phyloP scores from a whole-genome alignment of 1,139 yeast genomes.

The Geotrichum europaeum region DNA sequence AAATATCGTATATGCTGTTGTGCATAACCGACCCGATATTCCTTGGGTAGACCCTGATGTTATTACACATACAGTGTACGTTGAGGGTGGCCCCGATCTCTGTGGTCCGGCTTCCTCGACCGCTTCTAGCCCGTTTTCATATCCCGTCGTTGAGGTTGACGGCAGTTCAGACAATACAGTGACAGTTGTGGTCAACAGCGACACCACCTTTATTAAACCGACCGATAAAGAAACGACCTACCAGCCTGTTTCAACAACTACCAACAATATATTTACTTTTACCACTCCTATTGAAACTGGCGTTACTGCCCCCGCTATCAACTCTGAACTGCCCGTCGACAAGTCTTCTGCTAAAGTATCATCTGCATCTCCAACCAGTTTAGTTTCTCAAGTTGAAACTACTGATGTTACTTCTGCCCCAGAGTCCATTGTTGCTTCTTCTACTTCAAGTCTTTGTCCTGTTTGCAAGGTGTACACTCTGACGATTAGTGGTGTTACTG shows the following conservation, averaged over 20 bases:
- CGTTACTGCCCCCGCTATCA: not conserved
- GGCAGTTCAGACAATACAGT: constrained; percentile 17
- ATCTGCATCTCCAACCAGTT: not conserved
- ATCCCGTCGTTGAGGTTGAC: constrained; percentile 15
- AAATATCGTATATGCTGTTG: constrained; percentile 11
- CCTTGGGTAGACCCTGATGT: constrained; percentile 15
- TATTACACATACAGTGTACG: constrained; percentile 10
- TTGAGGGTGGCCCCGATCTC: constrained; percentile 6
- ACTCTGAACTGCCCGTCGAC: not conserved
- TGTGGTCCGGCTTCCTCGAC: constrained; percentile 4
- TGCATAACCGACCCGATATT: constrained; percentile 9
- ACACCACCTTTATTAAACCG: not conserved
- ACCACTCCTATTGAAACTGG: not conserved
- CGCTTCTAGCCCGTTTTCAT: not conserved
- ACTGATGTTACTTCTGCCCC: not conserved
- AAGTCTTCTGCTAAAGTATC: not conserved
- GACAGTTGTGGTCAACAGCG: constrained; percentile 7
- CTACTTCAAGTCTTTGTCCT: constrained; percentile 1
- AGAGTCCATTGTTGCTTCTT: not conserved
- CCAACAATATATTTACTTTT: not conserved
- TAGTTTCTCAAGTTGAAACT: not conserved
- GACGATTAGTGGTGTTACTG: constrained; percentile 1
- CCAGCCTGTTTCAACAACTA: not conserved
- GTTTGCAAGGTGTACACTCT: constrained; percentile 4
- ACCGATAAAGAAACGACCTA: not conserved